Evolutionary conservation across 2,329 filamentous ascomycete genomes (phyloP).

Genomic region (Esteya vermicola): DNA sequence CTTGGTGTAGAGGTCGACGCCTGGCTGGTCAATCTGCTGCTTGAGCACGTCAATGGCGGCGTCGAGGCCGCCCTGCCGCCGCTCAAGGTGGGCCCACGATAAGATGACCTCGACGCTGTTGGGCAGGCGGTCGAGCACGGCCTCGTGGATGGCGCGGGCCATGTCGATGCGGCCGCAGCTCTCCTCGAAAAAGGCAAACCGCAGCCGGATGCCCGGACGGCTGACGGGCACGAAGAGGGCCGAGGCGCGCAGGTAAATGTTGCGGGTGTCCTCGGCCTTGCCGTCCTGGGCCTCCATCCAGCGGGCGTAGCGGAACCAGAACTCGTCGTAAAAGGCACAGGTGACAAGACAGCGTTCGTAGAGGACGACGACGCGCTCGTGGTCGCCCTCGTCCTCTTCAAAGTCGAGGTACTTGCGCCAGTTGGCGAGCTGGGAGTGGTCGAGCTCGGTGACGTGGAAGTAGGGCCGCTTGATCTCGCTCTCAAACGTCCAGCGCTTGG

Average conservation of each 20-base stretch:
- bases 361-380: slow-evolving; percentile 59
- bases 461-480: slow-evolving; percentile 91
- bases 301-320: slow-evolving; percentile 92
- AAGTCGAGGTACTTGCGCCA: slow-evolving; percentile 97
- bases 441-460: slow-evolving; percentile 89
- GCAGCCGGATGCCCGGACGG: slow-evolving; percentile 66
- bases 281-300: slow-evolving; percentile 77
- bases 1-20: slow-evolving; percentile 65
- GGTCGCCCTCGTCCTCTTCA: slow-evolving; percentile 75
- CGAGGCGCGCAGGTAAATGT: slow-evolving; percentile 79
- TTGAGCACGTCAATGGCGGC: slow-evolving; percentile 76
- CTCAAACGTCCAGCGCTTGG: slow-evolving; percentile 89
- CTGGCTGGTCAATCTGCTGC: slow-evolving; percentile 58
- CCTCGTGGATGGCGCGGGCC: slow-evolving; percentile 71
- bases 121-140: slow-evolving; percentile 62
- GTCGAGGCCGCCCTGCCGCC: slow-evolving; percentile 70
- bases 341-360: slow-evolving; percentile 92
- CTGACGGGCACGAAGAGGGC: slow-evolving; percentile 79
- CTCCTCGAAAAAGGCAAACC: slow-evolving; percentile 94
- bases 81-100: slow-evolving; percentile 73
- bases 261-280: slow-evolving; percentile 81
- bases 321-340: slow-evolving; percentile 90
- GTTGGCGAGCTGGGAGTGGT: slow-evolving; percentile 69
- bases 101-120: slow-evolving; percentile 78
- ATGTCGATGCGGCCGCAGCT: slow-evolving; percentile 61